Percentiles rank a stretch among this genome's conserved stretches.
phyloP scores from a whole-genome alignment of 148 eudicot species.

The Cornus florida region DNA sequence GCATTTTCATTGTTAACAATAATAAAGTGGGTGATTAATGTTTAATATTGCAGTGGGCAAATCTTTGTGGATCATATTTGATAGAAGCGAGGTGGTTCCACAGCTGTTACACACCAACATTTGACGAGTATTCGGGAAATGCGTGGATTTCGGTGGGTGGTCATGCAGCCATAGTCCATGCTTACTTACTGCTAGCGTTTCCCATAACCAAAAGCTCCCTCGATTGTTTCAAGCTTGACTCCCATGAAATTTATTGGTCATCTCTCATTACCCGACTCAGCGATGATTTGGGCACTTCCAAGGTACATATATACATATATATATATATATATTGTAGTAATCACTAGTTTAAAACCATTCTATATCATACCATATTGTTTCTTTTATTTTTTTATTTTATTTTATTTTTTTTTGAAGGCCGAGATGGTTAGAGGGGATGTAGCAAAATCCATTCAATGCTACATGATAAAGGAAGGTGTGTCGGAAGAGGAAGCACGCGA shows the following conservation, averaged over 20 bases:
- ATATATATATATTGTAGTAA: too few relatives aligned
- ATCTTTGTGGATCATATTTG: slow-evolving; percentile 12
- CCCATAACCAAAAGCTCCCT: neutral
- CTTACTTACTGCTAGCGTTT: neutral
- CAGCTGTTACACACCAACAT: neutral
- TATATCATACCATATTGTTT: too few relatives aligned
- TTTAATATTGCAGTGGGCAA: slow-evolving; percentile 7
- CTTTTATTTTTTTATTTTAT: neutral
- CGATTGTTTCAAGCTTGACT: slow-evolving; percentile 1
- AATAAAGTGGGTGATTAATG: neutral
- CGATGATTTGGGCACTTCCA: slow-evolving; percentile 20
- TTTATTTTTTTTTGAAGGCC: neutral
- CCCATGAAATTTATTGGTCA: slow-evolving; percentile 5
- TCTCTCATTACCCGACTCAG: slow-evolving; percentile 11
- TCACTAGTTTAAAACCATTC: too few relatives aligned
- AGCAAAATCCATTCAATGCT: slow-evolving; percentile 18
- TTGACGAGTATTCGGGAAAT: slow-evolving; percentile 12
- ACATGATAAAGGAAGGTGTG: neutral
- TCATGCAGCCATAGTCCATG: slow-evolving; percentile 16
- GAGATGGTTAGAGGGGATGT: slow-evolving; percentile 24
- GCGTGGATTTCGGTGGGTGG: slow-evolving; percentile 17
- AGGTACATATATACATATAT: neutral
- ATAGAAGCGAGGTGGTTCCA: slow-evolving; percentile 19
- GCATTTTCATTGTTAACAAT: neutral
- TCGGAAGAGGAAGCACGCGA: slow-evolving; percentile 16